Conservation (phyloP, 331 rosid species). For the Rosa hybrid region DNA sequence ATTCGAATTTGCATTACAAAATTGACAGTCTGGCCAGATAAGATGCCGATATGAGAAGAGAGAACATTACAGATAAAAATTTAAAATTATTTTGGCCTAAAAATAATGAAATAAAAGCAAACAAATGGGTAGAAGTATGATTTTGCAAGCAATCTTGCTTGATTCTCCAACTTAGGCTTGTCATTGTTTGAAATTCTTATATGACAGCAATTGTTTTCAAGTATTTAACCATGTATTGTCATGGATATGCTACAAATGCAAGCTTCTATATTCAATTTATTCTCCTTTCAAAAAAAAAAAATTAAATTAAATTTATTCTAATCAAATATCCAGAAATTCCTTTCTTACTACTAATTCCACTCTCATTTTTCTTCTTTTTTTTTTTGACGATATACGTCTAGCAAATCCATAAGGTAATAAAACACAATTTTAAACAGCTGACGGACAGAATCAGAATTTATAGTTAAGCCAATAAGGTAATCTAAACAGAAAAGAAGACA, state of each 20-base stretch:
- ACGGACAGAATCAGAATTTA: neutral
- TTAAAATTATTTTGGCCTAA: neutral
- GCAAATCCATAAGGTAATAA: neutral
- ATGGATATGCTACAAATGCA: neutral
- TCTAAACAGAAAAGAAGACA: neutral
- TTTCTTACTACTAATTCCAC: neutral
- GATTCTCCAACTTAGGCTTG: neutral
- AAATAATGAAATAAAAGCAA: neutral
- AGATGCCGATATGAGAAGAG: neutral
- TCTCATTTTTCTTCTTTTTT: neutral
- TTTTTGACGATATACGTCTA: neutral
- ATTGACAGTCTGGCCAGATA: neutral
- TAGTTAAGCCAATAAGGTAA: conserved; percentile 6
- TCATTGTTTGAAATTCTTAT: neutral
- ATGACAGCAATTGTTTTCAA: neutral
- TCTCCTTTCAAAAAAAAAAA: neutral
- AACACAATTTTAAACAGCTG: neutral
- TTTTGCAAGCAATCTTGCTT: neutral
- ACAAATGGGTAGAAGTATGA: neutral
- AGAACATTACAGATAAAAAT: neutral
- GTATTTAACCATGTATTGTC: neutral
- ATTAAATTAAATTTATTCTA: neutral
- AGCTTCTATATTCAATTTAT: neutral
- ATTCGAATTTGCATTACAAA: neutral
- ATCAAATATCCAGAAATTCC: neutral